A percentile compares a stretch with the other conserved stretches of the same genome.
phyloP scores from a whole-genome alignment of 805 yeast genomes.

The Ogataea wickerhamii region DNA sequence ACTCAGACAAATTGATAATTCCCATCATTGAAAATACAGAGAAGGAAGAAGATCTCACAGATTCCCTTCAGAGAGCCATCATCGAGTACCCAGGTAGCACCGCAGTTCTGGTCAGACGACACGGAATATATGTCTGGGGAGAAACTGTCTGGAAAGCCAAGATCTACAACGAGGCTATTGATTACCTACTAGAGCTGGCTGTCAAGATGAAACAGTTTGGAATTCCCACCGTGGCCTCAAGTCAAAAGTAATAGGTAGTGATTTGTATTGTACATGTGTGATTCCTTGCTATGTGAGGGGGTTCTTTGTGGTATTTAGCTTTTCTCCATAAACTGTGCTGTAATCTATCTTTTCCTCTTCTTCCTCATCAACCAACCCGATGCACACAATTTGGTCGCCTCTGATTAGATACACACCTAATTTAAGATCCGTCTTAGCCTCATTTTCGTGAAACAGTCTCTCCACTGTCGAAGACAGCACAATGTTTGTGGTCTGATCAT shows the following conservation, averaged over 20 bases:
- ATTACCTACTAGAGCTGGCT: conserved; percentile 80
- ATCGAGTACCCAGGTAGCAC: conserved; percentile 69
- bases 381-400: conserved; percentile 56
- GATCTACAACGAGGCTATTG: conserved; percentile 88
- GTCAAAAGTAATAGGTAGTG: neutral
- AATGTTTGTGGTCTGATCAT: conserved; percentile 61
- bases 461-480: conserved; percentile 51
- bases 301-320: conserved; percentile 30
- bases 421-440: conserved; percentile 36
- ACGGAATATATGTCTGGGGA: conserved; percentile 98
- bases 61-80: conserved; percentile 60
- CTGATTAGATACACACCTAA: conserved; percentile 52
- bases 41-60: conserved; percentile 79
- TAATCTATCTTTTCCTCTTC: conserved; percentile 41
- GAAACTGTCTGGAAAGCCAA: conserved; percentile 89
- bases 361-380: conserved; percentile 50
- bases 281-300: conserved; percentile 15
- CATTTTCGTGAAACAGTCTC: conserved; percentile 43
- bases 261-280: conserved; percentile 9
- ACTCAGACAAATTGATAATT: conserved; percentile 70
- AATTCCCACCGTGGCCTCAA: conserved; percentile 43
- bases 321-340: conserved; percentile 25
- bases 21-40: conserved; percentile 93
- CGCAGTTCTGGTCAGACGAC: conserved; percentile 88
- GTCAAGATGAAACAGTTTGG: conserved; percentile 75